Conservation (phyloP, 257 asterid genomes). For the Nicotiana tabacum region DNA sequence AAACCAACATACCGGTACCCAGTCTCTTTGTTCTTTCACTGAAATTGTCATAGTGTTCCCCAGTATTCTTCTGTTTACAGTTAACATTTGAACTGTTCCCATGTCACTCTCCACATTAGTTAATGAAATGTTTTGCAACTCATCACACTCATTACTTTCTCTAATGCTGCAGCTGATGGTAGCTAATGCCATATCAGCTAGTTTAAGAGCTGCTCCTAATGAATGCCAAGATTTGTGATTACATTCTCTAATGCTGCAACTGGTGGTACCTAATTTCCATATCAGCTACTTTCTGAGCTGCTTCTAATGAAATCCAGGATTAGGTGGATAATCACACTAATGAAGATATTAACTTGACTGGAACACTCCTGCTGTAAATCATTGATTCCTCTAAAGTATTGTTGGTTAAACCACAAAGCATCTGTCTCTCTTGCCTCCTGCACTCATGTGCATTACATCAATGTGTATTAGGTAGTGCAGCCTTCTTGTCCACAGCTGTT, state of each 20-base stretch:
- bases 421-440: slow-evolving; percentile 8
- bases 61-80: slow-evolving; percentile 10
- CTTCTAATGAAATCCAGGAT: not conserved
- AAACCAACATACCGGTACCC: slow-evolving; percentile 79
- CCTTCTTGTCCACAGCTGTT: slow-evolving; percentile 20
- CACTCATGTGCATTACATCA: slow-evolving; percentile 18
- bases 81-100: slow-evolving; percentile 13
- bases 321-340: not conserved
- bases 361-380: not conserved
- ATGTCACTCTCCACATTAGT: not conserved
- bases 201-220: not conserved
- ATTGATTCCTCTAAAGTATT: not conserved
- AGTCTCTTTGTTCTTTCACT: slow-evolving; percentile 2
- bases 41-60: not conserved
- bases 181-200: not conserved
- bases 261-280: not conserved
- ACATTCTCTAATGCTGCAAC: not conserved
- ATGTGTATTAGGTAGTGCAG: slow-evolving; percentile 13
- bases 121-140: slow-evolving; percentile 5
- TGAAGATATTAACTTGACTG: not conserved
- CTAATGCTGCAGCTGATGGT: not conserved
- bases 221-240: not conserved
- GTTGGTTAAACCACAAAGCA: slow-evolving; percentile 5
- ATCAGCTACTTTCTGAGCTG: not conserved
- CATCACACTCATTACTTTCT: not conserved